Evolutionary conservation across 768 basidiomycete species (phyloP).

Genomic region (Tremella mesenterica): DNA sequence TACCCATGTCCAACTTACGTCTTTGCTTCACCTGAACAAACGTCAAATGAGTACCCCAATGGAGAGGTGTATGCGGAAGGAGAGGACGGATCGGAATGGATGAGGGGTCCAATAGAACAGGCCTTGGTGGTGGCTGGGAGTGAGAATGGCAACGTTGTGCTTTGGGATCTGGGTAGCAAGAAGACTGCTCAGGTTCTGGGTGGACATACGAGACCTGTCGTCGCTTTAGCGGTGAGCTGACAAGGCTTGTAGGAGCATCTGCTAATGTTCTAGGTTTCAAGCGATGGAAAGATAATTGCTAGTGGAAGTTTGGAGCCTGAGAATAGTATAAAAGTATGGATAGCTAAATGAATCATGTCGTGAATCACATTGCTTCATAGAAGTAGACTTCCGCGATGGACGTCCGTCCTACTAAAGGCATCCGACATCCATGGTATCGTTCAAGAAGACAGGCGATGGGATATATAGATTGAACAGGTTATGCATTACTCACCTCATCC

Average conservation of each 20-base stretch:
- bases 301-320: slow-evolving; percentile 88
- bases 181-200: slow-evolving; percentile 56
- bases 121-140: slow-evolving; percentile 73
- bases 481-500: slow-evolving; percentile 4
- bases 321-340: slow-evolving; percentile 71
- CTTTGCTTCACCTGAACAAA: slow-evolving; percentile 26
- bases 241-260: slow-evolving; percentile 16
- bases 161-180: slow-evolving; percentile 83
- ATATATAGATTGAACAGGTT: neutral
- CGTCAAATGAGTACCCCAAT: neutral
- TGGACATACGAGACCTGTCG: slow-evolving; percentile 61
- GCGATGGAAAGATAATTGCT: slow-evolving; percentile 63
- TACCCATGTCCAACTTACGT: slow-evolving; percentile 59
- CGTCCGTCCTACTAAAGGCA: too few species aligned
- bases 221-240: slow-evolving; percentile 59
- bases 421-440: too few species aligned
- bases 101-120: slow-evolving; percentile 20
- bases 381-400: too few species aligned
- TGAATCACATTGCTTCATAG: neutral
- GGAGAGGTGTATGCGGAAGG: neutral
- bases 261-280: slow-evolving; percentile 57
- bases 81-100: neutral
- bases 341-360: slow-evolving; percentile 1
- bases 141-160: slow-evolving; percentile 76
- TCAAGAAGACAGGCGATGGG: too few species aligned